Evolutionary conservation across 768 basidiomycete species (phyloP), one percentile per base, ranked within the genome.

Genomic region (Lepiota subincarnata): DNA sequence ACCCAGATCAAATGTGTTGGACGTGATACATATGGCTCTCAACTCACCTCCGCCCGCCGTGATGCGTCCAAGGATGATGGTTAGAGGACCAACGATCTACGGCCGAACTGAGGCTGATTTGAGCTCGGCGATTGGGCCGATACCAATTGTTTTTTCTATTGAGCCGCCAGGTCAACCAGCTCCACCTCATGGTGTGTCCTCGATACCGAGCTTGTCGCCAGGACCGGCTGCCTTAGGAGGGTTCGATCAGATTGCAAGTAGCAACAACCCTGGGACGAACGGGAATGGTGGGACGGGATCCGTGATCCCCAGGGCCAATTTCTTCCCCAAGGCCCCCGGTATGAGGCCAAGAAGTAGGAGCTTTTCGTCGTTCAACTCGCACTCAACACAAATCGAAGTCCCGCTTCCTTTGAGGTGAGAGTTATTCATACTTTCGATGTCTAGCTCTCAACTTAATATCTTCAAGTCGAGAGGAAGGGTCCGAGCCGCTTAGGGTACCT

Each of bases 301-400:
- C 1, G 64, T 62, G 4, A 73, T 87, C 22, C 84, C 79, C 0
- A 67, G 86, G 12, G 73, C 84, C 0, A 84, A 86, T 43, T 89
- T 90, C 61, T 74, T 81, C 53, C 87, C 89, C 0, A 76, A 76
- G 51, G 72, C 71, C 7, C 72, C 74, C 6, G 73, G 73, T 2
- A 60, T 71, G 7, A 70, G 89, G 4, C 90, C 89, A 4, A 66
- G 88, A 46, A 89, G 87, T 18, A 70, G 87, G 60, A 90, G 88
- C 57, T 92, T 92, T 62, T 90, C 88, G 7, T 85, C 81, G 2
- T 85, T 89, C 66, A 78, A 81, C 47, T 60, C 58, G 8, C 48
- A 55, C 20, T 70, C 74, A 3, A 59, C 66, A 4, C 59, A 50
- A 5, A 49, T 64, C 3, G 71, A 76, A 48, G 61, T 68, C 1